These are phyloP conservation scores for Fusarium nurragi DNA, from an alignment of 2,329 filamentous ascomycete species.

Conservation along the genomic window DNA sequence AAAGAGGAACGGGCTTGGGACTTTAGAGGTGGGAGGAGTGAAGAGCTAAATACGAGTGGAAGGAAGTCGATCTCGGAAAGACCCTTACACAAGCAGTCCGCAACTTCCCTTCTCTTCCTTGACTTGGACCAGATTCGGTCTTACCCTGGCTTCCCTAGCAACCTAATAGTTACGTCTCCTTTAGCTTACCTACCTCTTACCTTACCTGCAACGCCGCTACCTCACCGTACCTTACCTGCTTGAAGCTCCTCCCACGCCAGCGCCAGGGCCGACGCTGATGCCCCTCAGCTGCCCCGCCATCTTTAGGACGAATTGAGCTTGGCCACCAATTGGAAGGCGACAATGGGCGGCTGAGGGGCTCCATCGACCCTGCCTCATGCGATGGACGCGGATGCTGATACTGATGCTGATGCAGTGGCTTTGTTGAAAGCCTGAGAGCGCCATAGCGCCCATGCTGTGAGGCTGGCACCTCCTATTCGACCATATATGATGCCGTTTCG, in stretches of 20 bases:
- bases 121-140: constrained; percentile 11
- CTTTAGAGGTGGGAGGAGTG: constrained; percentile 27
- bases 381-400: neutral
- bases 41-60: constrained; percentile 36
- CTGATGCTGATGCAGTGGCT: constrained; percentile 31
- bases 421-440: constrained; percentile 12
- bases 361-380: constrained; percentile 28
- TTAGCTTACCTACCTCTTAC: constrained; percentile 18
- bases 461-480: constrained; percentile 40
- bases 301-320: constrained; percentile 31
- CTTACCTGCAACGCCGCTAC: constrained; percentile 24
- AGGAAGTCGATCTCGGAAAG: constrained; percentile 30
- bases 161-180: constrained; percentile 11
- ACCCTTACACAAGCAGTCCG: constrained; percentile 23
- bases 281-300: constrained; percentile 46
- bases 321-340: constrained; percentile 26
- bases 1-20: constrained; percentile 20
- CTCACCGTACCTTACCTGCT: constrained; percentile 31
- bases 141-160: constrained; percentile 17
- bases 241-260: constrained; percentile 41
- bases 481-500: constrained; percentile 8
- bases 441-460: constrained; percentile 35
- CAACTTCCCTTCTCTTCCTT: constrained; percentile 23
- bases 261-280: constrained; percentile 28
- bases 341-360: constrained; percentile 13